A percentile compares a stretch with the other conserved stretches of the same genome.
These are phyloP conservation scores for Collybia sp. DNA, from an alignment of 768 basidiomycete species.

Conservation along the genomic window DNA sequence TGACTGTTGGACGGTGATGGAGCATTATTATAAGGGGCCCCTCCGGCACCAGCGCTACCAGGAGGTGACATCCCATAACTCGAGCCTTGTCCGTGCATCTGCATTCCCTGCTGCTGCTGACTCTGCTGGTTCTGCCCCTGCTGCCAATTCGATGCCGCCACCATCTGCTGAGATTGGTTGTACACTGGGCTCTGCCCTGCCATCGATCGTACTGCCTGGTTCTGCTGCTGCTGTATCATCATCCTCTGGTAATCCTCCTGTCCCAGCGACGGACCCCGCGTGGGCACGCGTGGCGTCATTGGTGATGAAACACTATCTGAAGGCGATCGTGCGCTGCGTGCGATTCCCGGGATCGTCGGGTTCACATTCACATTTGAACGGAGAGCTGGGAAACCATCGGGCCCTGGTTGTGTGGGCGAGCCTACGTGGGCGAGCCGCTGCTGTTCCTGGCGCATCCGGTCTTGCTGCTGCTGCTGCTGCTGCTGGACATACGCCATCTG, in stretches of 20 bases:
- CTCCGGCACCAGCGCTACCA: constrained; percentile 23
- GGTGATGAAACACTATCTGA: constrained; percentile 55
- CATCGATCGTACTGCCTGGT: constrained; percentile 28
- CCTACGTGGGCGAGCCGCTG: constrained; percentile 30
- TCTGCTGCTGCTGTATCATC: constrained; percentile 25
- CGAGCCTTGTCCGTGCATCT: constrained; percentile 15
- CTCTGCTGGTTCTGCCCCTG: constrained; percentile 21
- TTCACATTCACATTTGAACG: constrained; percentile 40
- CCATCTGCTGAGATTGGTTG: constrained; percentile 20
- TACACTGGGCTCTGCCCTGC: constrained; percentile 29
- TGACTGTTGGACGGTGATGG: constrained; percentile 29
- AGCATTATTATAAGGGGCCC: constrained; percentile 4
- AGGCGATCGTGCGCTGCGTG: constrained; percentile 72
- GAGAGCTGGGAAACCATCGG: constrained; percentile 40
- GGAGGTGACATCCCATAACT: constrained; percentile 39
- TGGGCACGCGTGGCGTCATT: constrained; percentile 41
- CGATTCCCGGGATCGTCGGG: constrained; percentile 64
- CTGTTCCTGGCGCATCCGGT: constrained; percentile 32
- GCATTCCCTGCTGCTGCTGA: constrained; percentile 23
- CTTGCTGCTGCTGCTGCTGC: constrained; percentile 29
- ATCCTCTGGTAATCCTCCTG: constrained; percentile 58
- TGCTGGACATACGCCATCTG: constrained; percentile 21
- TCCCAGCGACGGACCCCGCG: constrained; percentile 31
- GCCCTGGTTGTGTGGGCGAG: constrained; percentile 37
- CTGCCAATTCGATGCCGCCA: constrained; percentile 18